These are phyloP conservation scores for Didymella glomerata DNA, from an alignment of 2,329 filamentous ascomycete species.

Conservation along the genomic window DNA sequence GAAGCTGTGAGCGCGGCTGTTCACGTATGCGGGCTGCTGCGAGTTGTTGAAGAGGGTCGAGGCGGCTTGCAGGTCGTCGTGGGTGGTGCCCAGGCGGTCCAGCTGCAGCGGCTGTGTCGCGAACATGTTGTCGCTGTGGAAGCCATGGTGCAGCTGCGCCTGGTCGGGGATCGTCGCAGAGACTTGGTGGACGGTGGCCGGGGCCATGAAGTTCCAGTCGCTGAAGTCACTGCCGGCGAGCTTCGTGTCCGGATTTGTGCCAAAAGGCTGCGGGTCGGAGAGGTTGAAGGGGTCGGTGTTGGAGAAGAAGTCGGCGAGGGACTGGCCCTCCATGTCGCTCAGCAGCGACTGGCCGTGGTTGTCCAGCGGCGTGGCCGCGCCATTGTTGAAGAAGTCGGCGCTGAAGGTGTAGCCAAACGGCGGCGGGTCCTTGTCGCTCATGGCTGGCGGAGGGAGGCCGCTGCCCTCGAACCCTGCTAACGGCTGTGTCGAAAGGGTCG, in stretches of 20 bases:
- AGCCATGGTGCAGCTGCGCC: constrained; percentile 39
- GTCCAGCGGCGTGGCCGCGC: constrained; percentile 25
- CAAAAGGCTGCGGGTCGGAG: constrained; percentile 26
- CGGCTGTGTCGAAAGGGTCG: constrained; percentile 34
- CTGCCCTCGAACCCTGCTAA: constrained; percentile 33
- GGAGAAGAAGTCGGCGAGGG: constrained; percentile 46
- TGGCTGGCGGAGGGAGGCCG: constrained; percentile 38
- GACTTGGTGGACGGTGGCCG: constrained; percentile 45
- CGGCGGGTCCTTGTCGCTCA: constrained; percentile 46
- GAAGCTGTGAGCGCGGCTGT: constrained; percentile 32
- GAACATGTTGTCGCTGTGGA: constrained; percentile 36
- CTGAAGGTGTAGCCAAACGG: constrained; percentile 50
- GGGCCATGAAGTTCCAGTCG: constrained; percentile 43
- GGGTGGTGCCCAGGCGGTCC: constrained; percentile 36
- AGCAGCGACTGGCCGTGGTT: constrained; percentile 41
- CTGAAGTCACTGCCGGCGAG: constrained; percentile 35
- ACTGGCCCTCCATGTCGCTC: constrained; percentile 43
- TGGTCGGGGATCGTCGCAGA: constrained; percentile 49
- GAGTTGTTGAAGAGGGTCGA: constrained; percentile 45
- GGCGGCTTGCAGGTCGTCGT: constrained; percentile 45
- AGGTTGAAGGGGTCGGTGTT: constrained; percentile 42
- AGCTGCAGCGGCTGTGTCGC: constrained; percentile 13
- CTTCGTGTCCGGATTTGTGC: constrained; percentile 32
- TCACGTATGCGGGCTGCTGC: constrained; percentile 34
- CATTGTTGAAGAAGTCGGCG: constrained; percentile 35